Conservation (phyloP, 257 asterid genomes). For the Dorcoceras hygrometricum region DNA sequence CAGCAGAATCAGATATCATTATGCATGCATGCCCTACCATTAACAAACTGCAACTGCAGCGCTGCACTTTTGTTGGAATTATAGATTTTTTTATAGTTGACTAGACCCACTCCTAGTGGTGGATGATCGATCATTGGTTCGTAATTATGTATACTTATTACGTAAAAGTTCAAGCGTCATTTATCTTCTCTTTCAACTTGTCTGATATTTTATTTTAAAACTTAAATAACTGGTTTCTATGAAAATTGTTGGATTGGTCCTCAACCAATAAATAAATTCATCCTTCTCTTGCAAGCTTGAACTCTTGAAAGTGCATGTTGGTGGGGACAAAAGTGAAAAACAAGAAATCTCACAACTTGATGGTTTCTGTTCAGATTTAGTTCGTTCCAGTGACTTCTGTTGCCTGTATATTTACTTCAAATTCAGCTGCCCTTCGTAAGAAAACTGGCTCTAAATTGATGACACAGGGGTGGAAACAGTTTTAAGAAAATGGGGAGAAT, state of each 20-base stretch:
- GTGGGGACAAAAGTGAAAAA: constrained; percentile 49
- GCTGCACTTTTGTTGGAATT: constrained; percentile 5
- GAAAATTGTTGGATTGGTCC: background rate
- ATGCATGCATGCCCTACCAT: background rate
- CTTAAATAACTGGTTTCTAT: no score
- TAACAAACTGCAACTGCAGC: constrained; percentile 17
- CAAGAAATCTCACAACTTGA: constrained; percentile 39
- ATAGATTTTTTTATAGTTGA: background rate
- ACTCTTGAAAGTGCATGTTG: constrained; percentile 20
- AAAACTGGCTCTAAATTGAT: constrained; percentile 30
- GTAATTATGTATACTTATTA: background rate
- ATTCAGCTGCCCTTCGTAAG: background rate
- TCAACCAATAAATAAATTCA: background rate
- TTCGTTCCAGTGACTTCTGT: constrained; percentile 22
- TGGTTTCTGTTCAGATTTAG: background rate
- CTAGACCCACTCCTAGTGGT: background rate
- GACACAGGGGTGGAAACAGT: constrained; percentile 11
- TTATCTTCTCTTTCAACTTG: background rate
- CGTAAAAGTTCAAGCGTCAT: background rate
- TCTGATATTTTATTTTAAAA: no score
- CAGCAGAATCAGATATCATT: background rate
- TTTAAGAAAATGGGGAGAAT: constrained; percentile 23
- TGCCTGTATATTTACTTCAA: background rate
- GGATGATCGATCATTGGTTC: background rate
- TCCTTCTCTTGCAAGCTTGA: constrained; percentile 35